Evolutionary conservation across 2,329 filamentous ascomycete species (phyloP).

Genomic region (Helminthosporium solani): DNA sequence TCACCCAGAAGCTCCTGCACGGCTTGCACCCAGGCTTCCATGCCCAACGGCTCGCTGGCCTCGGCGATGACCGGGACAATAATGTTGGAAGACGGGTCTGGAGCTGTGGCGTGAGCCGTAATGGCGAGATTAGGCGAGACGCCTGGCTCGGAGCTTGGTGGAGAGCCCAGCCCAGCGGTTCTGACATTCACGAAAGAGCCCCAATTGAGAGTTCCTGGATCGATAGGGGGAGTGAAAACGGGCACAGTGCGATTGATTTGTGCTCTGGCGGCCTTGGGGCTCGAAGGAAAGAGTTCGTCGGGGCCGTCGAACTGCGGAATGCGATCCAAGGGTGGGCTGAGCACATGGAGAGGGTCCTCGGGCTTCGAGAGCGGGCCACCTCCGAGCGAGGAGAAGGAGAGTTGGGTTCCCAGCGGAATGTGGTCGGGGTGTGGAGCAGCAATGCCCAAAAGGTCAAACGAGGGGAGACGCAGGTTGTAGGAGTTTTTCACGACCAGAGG

Average conservation of each 20-base stretch:
- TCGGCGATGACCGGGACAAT: slow-evolving; percentile 25
- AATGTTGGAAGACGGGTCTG: slow-evolving; percentile 27
- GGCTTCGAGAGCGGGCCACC: slow-evolving; percentile 42
- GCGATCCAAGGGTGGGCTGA: slow-evolving; percentile 32
- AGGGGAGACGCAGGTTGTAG: slow-evolving; percentile 52
- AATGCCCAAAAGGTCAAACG: slow-evolving; percentile 55
- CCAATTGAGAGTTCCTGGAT: slow-evolving; percentile 46
- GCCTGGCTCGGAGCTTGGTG: slow-evolving; percentile 42
- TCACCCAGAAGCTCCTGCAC: slow-evolving; percentile 37
- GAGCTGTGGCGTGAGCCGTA: slow-evolving; percentile 20
- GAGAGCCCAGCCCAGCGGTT: slow-evolving; percentile 42
- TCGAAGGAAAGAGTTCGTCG: slow-evolving; percentile 14
- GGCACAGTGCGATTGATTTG: slow-evolving; percentile 41
- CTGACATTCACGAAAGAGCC: slow-evolving; percentile 38
- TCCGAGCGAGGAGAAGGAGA: slow-evolving; percentile 35
- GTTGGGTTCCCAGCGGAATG: slow-evolving; percentile 25
- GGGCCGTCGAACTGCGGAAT: slow-evolving; percentile 19
- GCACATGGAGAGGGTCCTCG: slow-evolving; percentile 44
- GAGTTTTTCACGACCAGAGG: slow-evolving; percentile 33
- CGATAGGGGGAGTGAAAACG: slow-evolving; percentile 49
- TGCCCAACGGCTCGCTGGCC: slow-evolving; percentile 22
- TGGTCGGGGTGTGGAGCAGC: slow-evolving; percentile 49
- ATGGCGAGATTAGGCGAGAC: slow-evolving; percentile 29
- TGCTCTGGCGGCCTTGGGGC: slow-evolving; percentile 24
- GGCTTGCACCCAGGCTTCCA: slow-evolving; percentile 34